Evolutionary conservation across 2,329 filamentous ascomycete genomes (phyloP), one percentile per base, ranked within the genome.

Genomic region (Exophiala oligosperma): DNA sequence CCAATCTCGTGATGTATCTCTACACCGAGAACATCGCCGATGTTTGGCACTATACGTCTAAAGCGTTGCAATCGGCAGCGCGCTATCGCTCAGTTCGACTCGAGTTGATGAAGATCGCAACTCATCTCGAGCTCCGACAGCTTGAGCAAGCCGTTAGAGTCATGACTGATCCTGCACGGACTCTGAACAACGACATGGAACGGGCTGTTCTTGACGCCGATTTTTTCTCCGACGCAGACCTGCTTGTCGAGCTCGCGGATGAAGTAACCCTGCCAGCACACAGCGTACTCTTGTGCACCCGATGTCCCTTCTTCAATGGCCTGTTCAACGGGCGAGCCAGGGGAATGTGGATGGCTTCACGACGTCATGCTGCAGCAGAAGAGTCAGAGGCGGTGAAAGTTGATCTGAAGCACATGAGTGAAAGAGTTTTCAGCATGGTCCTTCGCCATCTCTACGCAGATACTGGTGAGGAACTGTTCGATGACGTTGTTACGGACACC

Each of bases 231-330:
- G 88, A 91, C 68, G 88, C 86, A 2, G 92, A 99, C 72, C 82
- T 91, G 5, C 71, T 93, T 4, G 77, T 97, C 17, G 87, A 96
- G 65, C 80, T 97, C 9, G 85, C 90, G 59, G 89, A 87, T 23
- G 83, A 84, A n/a, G 87, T 87, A 28, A 77, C 81, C 54, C 76
- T 92, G 35, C 77, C 79, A 12, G 87, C 89, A 1, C 94, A 99
- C 68, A 93, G 91, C 63, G 80, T 86, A 3, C 73, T 97, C 2
- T 72, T 97, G 37, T 92, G 91, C 64, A 86, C 88, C 67, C 82
- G 94, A 64, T 97, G 92, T 67, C 92, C 91, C 0, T 99, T 97
- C 79, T 99, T 99, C 64, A 81, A 93, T 62, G 90, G 89, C 1
- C 80, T 99, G 44, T 97, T 97, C 72, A 81, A 90, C 66, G 94